Evolutionary conservation across 441 rosid genomes (phyloP), one percentile per base, ranked within the genome.

Genomic region (Omphalea diandra): DNA sequence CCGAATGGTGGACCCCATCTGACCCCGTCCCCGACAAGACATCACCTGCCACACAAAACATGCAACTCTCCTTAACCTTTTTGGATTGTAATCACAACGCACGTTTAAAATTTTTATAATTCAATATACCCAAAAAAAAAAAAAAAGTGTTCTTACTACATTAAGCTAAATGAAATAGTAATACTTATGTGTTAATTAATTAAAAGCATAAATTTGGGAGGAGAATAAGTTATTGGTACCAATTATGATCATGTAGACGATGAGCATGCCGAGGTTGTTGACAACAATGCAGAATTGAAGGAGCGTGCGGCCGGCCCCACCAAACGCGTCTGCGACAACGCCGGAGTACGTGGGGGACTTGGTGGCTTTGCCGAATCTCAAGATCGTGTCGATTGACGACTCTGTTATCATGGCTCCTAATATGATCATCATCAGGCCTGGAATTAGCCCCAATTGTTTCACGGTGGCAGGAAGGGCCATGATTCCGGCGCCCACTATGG

Each of bases 401-500:
- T 82, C 85, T 9, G 90, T 85, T 29, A 89, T 65, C 63, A 79
- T 17, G 7, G 85, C 83, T 33, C 80, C 87, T 22, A 84, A 27
- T 24, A 79, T 53, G 11, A 87, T 89, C 79, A 81, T 73, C 1
- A 80, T 24, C 5, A 89, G 69, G 10, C 94, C 86, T 0, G 86
- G 90, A 52, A 89, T 69, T 5, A 87, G 66, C 12, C 91, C 94
- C 57, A 89, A 47, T 63, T 85, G 86, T 65, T 80, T 89, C 63
- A 85, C 82, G 41, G 83, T 73, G 41, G 90, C 83, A 3, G 90
- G 91, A 9, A 89, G 81, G 27, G 88, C 88, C 88, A 85, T 87
- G 80, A 89, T 84, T 31, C 94, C 86, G 40, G 88, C 88, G 11
- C 91, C 91, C 10, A 88, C 81, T 55, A 87, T 77, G 43, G 88